Evolutionary conservation across 1,284 basidiomycete species (phyloP), one percentile per base, ranked within the genome.

Genomic region (Phylloporus gajari): DNA sequence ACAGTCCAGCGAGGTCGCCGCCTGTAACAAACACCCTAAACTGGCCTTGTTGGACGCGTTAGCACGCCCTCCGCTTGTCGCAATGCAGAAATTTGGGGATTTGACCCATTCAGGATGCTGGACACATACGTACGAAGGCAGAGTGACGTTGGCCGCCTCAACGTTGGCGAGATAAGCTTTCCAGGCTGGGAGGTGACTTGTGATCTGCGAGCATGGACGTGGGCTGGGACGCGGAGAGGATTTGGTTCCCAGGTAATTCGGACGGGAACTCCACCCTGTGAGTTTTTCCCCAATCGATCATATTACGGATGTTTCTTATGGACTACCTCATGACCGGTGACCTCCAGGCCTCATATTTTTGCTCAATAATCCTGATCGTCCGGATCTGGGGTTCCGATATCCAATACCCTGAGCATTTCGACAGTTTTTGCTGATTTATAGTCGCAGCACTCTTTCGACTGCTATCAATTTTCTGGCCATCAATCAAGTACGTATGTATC

Each of bases 1-100:
- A 87, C 6, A 88, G 79, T 7, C 85, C 87, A 1, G 85, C 60
- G 32, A 88, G 68, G 76, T 88, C 7, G 85, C 79, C 5, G 84
- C 75, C 74, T 90, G 89, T 25, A 90, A 81, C 12, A 90, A 75
- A 0, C 89, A 89, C 0, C 87, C 90, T 0, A 84, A 83, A 1
- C 88, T 89, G 0, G 79, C 83, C 5, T 61, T 67, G 17, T 76
- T 81, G 0, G 88, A 83, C 88, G 6, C 88, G 82, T 70, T 86
- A 85, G 0, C 87, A 84, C 23, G n/a, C n/a, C 87, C 88, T 11
- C 88, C 88, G 68, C 87, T 88, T 27, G 78, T 79, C 1, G 86
- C 84, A 63, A 88, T 86, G 0, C 85, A 85, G 0, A 89, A 71
- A 8, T 78, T 85, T 0, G 87, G 87, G 0, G 77, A 40, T 74